Base-by-base conservation (phyloP, 2,329 filamentous ascomycete species). In the Sphaerostilbella broomeana region DNA sequence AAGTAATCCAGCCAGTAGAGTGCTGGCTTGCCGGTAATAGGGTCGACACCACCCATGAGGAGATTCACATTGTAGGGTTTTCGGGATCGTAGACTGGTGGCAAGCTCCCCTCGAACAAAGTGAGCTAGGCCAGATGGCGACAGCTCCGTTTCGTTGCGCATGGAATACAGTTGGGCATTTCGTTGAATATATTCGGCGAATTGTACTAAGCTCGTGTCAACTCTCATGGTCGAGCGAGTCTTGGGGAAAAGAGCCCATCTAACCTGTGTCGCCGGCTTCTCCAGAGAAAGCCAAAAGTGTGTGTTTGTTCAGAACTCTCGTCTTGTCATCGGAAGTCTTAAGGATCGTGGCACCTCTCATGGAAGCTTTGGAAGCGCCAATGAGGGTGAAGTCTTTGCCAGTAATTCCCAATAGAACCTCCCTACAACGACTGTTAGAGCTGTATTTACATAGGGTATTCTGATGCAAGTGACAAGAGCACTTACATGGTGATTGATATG, bases 131-230 rank as follows among this genome's bases (percentile, higher is more conserved):
- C 92, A 24, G 83, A 81, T 8, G 92, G 90, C 30, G 86, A 87
- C 46, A 98, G 79, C 57, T 95, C 87, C 59, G 84, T 84, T 65
- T 88, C 85, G 64, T 97, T 97, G 60, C 94, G 87, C 89, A 97
- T 98, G 52, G 86, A 88, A 71, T 98, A 98, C 60, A 98, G 84
- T 68, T 95, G 87, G 48, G 92, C 82, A 66, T 98, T 98, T 62
- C 90, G 89, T 77, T 97, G 89, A 64, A 98, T 94, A 70, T 90
- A 98, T 70, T 98, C 92, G 63, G 94, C 86, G 64, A 98, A 98
- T 81, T 98, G 90, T 47, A 97, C 89, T 95, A 60, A 24, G n/a
- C 10, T 24, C 19, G 25, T 16, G 48, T 61, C 36, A 61, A 51
- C 34, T 35, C n/a, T 37, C 39, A 18, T 26, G 40, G n/a, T 11